Percentiles rank a stretch among this genome's conserved stretches.
Evolutionary conservation across 495 filamentous ascomycete genomes (phyloP).

Genomic region (Darksidea phi): DNA sequence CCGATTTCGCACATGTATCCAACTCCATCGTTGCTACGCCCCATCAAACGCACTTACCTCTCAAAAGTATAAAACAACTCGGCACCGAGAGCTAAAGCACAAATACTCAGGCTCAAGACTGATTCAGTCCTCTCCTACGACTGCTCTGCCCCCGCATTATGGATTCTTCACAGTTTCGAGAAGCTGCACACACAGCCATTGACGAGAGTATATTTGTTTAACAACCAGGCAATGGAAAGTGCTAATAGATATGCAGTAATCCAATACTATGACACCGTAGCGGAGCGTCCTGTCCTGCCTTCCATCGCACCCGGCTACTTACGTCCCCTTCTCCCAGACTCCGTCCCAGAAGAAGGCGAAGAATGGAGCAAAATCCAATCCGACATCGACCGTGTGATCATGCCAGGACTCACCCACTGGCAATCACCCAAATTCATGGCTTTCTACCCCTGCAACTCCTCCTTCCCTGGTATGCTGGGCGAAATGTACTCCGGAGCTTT

Average conservation of each 20-base stretch:
- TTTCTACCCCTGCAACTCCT: slow-evolving; percentile 82
- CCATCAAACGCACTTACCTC: too few species aligned
- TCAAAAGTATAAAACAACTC: too few species aligned
- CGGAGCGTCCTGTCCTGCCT: slow-evolving; percentile 69
- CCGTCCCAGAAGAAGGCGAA: slow-evolving; percentile 71
- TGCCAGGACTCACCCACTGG: slow-evolving; percentile 94
- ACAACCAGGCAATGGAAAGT: slow-evolving; percentile 14
- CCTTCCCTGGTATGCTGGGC: slow-evolving; percentile 84
- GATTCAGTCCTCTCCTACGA: background rate
- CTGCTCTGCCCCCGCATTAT: slow-evolving; percentile 49
- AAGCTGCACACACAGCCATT: slow-evolving; percentile 76
- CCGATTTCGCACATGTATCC: too few species aligned
- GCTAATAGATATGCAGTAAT: slow-evolving; percentile 58
- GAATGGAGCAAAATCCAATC: slow-evolving; percentile 75
- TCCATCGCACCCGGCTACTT: slow-evolving; percentile 86
- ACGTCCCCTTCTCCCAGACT: slow-evolving; percentile 69
- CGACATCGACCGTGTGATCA: slow-evolving; percentile 84
- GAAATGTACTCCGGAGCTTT: slow-evolving; percentile 91
- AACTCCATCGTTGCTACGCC: too few species aligned
- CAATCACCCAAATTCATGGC: slow-evolving; percentile 96
- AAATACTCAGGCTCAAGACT: background rate
- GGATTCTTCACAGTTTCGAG: slow-evolving; percentile 79
- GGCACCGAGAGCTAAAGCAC: too few species aligned
- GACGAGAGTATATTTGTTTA: slow-evolving; percentile 67
- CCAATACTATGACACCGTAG: slow-evolving; percentile 76